Percentiles rank a stretch among this genome's conserved stretches.
Evolutionary conservation across 2,329 filamentous ascomycete species (phyloP).

Genomic region (Cladophialophora bantiana): DNA sequence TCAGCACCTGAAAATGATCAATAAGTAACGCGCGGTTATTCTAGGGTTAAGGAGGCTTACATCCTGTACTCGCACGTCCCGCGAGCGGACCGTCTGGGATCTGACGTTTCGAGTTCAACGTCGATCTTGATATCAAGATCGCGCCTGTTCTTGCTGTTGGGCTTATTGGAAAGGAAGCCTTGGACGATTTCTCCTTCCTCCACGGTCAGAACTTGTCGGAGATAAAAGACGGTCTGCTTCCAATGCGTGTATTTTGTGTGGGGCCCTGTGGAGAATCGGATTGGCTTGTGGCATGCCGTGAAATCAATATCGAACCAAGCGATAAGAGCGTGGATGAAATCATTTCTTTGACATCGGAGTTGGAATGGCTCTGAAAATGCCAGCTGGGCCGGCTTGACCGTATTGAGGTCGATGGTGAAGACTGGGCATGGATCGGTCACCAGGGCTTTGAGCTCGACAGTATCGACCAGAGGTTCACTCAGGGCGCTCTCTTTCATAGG

Average conservation of each 20-base stretch:
- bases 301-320: conserved; percentile 99
- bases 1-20: conserved; percentile 32
- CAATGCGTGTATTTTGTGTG: conserved; percentile 99
- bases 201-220: conserved; percentile 90
- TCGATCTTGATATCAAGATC: conserved; percentile 90
- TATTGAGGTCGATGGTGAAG: conserved; percentile 92
- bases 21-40: conserved; percentile 2
- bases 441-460: conserved; percentile 94
- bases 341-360: conserved; percentile 79
- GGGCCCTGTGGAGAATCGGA: conserved; percentile 94
- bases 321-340: conserved; percentile 95
- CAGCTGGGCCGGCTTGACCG: conserved; percentile 80
- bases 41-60: conserved; percentile 33
- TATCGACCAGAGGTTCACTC: conserved; percentile 95
- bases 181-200: conserved; percentile 82
- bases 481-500: conserved; percentile 93
- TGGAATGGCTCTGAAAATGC: conserved; percentile 81
- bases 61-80: conserved; percentile 82
- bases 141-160: conserved; percentile 91
- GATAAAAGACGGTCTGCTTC: conserved; percentile 99
- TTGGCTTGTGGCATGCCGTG: conserved; percentile 95
- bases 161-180: conserved; percentile 79
- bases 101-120: conserved; percentile 80
- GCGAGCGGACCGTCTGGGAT: conserved; percentile 70
- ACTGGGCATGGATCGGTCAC: conserved; percentile 89